Base-by-base conservation (phyloP, 805 yeast species). In the Yarrowia divulgata region DNA sequence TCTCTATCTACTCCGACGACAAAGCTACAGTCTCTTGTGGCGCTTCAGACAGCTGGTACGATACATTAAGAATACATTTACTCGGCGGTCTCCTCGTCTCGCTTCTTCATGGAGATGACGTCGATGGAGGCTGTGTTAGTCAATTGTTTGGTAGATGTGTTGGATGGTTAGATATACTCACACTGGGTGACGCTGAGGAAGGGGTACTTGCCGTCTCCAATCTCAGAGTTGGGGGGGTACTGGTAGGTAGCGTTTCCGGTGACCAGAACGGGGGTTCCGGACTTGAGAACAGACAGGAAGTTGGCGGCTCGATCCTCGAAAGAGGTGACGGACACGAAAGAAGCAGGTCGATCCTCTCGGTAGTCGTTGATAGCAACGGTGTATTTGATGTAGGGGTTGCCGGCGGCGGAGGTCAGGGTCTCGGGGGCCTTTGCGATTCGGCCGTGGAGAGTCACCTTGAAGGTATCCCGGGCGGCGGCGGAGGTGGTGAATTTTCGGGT, bases 361-460 rank as follows among this genome's bases (percentile, higher is more conserved):
- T 16, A 48, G 57, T 63, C 68, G 57, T 63, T 63, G 46, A 63
- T 49, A 40, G 68, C 68, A 48, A 63, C 48, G 14, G 68, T 48
- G 68, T 63, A 63, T 16, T 32, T 35, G 55, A 9, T 37, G 57
- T 48, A 63, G 39, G 46, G 23, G 57, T 19, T 23, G 37, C 68
- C 68, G 19, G 48, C 29, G 9, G 57, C 45, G 32, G 68, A 48
- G 19, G 68, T 63, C 6, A 63, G 32, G 45, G 68, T 37, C 57
- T 63, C 68, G 29, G 68, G 46, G 40, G 46, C 57, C 37, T 32
- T 19, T 7, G 57, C 68, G 39, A 63, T 12, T 48, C 68, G 68
- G 57, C 68, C 68, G 46, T 48, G 57, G 32, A 63, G 68, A 46
- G 68, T 48, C 8, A 63, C 68, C 68, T 63, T 63, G 68, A 63